Base-by-base conservation (phyloP, 2,329 filamentous ascomycete genomes). In the Microsporum audouinii region DNA sequence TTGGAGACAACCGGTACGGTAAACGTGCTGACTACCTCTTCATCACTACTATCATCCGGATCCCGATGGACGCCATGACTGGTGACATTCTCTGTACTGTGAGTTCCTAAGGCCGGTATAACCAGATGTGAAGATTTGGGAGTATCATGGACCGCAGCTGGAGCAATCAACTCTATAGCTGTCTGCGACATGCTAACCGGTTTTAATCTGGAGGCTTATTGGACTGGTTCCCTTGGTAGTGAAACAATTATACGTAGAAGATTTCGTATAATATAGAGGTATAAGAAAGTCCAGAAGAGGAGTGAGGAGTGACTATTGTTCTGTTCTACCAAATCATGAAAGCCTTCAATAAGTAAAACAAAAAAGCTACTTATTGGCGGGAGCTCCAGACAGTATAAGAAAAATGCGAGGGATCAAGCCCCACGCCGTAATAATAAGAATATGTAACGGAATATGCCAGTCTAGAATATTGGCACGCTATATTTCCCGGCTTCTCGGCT, bases 361-460 rank as follows among this genome's bases (percentile, higher is more conserved):
- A 31, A 29, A 55, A 51, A 14, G 29, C 14, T 55, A 55, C 51
- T 55, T 55, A 55, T 55, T 55, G 51, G 51, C n/a, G 51, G 51
- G 51, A 55, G 51, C 51, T 55, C 31, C 29, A 55, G 51, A 55
- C 51, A 55, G 31, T 55, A 55, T 55, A 55, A 55, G 51, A 34
- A 55, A 51, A 55, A 36, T 36, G 45, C 31, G 33, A 55, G 51
- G 7, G 14, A 36, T 12, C 51, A 55, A 23, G 51, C 14, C 51
- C 51, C 29, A 55, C 51, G 51, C 31, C 33, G 33, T 7, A 6
- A 8, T 8, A 10, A 23, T 23, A 23, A 23, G 17, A 23, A 23
- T 23, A 23, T 23, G 17, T 23, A 23, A 23, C 17, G 17, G 31
- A 43, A 43, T 6, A 43, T 43, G 39, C 39, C 39, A n/a, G 39